phyloP scores from a whole-genome alignment of 1,284 basidiomycete genomes.

The Ceratobasidium sp. region DNA sequence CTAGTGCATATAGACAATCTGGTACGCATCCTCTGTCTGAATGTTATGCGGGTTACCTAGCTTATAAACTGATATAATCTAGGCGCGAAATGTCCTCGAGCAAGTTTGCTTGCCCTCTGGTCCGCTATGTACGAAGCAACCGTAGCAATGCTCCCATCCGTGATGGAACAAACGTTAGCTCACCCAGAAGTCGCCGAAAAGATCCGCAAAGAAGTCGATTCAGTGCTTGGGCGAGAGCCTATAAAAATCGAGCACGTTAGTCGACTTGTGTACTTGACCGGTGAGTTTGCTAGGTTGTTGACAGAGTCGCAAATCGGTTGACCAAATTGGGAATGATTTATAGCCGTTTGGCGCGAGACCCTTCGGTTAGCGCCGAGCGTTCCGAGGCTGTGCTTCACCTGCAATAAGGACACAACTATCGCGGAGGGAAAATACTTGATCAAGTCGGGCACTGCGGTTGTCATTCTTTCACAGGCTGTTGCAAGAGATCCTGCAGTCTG shows the following conservation, averaged over 20 bases:
- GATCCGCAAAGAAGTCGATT: conserved; percentile 54
- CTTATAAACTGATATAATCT: too few relatives aligned
- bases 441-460: conserved; percentile 48
- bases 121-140: conserved; percentile 55
- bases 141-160: conserved; percentile 50
- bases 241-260: conserved; percentile 49
- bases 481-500: conserved; percentile 54
- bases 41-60: too few relatives aligned
- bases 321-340: background rate
- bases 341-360: conserved; percentile 53
- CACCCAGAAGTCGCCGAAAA: conserved; percentile 51
- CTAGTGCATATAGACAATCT: conserved; percentile 54
- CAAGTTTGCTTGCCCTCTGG: conserved; percentile 56
- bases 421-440: conserved; percentile 51
- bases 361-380: conserved; percentile 54
- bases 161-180: conserved; percentile 52
- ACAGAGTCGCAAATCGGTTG: background rate
- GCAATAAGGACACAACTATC: conserved; percentile 49
- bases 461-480: conserved; percentile 51
- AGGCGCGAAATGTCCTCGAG: too few relatives aligned
- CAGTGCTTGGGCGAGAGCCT: conserved; percentile 50
- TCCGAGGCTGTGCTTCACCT: conserved; percentile 47
- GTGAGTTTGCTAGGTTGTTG: conserved; percentile 3
- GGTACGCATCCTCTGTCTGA: conserved; percentile 43
- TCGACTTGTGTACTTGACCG: conserved; percentile 55